Conservation (phyloP, 768 basidiomycete genomes). For the Termitomyces sp. region DNA sequence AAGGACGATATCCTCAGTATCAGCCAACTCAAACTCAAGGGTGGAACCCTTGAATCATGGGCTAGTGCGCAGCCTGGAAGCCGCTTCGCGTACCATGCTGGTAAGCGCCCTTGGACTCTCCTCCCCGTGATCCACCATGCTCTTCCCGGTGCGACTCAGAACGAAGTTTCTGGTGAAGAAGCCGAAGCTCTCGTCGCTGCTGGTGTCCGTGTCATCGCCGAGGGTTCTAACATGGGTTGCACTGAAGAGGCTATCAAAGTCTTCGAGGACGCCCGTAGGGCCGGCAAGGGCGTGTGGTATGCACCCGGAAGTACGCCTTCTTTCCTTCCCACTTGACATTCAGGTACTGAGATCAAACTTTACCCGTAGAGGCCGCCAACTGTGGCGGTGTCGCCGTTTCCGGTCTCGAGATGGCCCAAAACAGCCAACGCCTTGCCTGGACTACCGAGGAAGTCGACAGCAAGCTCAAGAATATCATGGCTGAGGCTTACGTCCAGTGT, state of each 20-base stretch:
- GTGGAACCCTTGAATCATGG: constrained; percentile 40
- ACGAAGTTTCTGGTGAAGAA: constrained; percentile 66
- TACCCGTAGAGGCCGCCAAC: constrained; percentile 47
- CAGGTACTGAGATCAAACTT: constrained; percentile 1
- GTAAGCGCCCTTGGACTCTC: constrained; percentile 66
- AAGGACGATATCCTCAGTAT: constrained; percentile 51
- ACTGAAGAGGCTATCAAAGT: constrained; percentile 70
- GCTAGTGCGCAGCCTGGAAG: constrained; percentile 24
- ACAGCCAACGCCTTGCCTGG: constrained; percentile 67
- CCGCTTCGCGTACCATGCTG: constrained; percentile 49
- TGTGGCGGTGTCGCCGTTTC: constrained; percentile 77
- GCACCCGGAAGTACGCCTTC: constrained; percentile 62
- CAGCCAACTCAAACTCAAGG: constrained; percentile 51
- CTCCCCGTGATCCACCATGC: constrained; percentile 61
- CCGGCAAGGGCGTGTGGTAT: constrained; percentile 58
- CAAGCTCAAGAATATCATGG: constrained; percentile 72
- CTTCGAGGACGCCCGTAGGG: constrained; percentile 60
- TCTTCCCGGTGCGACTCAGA: constrained; percentile 70
- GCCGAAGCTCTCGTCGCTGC: constrained; percentile 67
- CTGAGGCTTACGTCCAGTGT: constrained; percentile 56
- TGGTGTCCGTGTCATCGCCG: constrained; percentile 67
- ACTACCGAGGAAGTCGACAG: constrained; percentile 58
- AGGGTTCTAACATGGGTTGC: constrained; percentile 79
- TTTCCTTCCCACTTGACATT: not conserved
- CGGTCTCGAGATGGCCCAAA: constrained; percentile 79